These are phyloP conservation scores for Clonostachys rosea DNA, from an alignment of 2,329 filamentous ascomycete genomes.

Conservation along the genomic window DNA sequence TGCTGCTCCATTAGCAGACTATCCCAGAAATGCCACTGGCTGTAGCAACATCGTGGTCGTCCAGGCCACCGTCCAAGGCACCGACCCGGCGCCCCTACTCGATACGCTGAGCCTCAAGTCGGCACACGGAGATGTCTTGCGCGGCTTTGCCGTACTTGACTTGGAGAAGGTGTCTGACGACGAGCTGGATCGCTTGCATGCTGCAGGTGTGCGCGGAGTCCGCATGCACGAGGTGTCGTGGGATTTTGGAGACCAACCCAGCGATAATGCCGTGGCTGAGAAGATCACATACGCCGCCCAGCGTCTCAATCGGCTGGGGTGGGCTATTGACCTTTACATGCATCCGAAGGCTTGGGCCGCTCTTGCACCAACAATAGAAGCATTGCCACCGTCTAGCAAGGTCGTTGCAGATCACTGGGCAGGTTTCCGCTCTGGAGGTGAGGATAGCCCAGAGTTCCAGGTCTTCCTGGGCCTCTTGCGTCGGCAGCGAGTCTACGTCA, in stretches of 20 bases:
- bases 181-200: not conserved
- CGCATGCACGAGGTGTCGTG: not conserved
- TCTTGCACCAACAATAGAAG: not conserved
- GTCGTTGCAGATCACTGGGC: not conserved
- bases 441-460: not conserved
- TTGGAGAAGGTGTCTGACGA: not conserved
- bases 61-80: not conserved
- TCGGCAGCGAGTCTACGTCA: not conserved
- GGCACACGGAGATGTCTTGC: not conserved
- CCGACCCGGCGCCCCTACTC: not conserved
- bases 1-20: constrained; percentile 2
- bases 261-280: not conserved
- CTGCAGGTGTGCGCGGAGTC: not conserved
- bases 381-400: not conserved
- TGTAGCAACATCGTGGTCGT: not conserved
- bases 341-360: not conserved
- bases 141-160: not conserved
- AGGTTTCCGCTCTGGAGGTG: not conserved
- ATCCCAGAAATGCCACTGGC: not conserved
- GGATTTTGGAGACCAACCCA: not conserved
- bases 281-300: not conserved
- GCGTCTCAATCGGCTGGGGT: not conserved
- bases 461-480: not conserved
- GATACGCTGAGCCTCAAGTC: not conserved
- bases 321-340: not conserved